Percentiles rank a stretch among this genome's conserved stretches.
phyloP scores from a whole-genome alignment of 2,329 filamentous ascomycete species.

The Fusarium avenaceum region DNA sequence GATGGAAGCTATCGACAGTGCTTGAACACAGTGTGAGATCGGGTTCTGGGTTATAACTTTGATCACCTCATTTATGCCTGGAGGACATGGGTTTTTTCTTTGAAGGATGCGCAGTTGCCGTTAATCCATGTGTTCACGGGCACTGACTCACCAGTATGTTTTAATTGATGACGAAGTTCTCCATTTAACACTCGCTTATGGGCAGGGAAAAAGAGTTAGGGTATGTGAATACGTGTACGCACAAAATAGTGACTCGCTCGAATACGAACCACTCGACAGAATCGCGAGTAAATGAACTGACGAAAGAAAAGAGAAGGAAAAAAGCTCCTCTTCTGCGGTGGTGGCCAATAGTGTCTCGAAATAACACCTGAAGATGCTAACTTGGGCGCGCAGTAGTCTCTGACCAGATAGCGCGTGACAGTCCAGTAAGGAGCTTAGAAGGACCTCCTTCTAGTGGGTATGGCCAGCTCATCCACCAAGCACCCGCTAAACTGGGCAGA shows the following conservation, averaged over 20 bases:
- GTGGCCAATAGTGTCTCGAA: constrained; percentile 39
- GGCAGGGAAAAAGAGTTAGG: constrained; percentile 22
- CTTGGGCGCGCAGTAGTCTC: constrained; percentile 45
- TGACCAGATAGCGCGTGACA: constrained; percentile 45
- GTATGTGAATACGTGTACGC: constrained; percentile 4
- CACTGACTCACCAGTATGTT: constrained; percentile 33
- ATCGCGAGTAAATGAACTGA: background rate
- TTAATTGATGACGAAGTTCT: constrained; percentile 41
- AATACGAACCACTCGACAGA: constrained; percentile 1
- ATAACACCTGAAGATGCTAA: constrained; percentile 40
- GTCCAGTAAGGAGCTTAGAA: constrained; percentile 42
- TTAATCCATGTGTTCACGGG: constrained; percentile 35
- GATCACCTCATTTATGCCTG: constrained; percentile 39
- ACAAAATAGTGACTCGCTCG: constrained; percentile 20
- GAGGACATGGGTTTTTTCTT: constrained; percentile 31
- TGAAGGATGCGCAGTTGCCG: constrained; percentile 35
- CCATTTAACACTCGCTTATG: constrained; percentile 31
- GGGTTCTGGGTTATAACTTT: constrained; percentile 10
- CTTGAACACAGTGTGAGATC: constrained; percentile 44
- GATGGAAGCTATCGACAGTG: constrained; percentile 30
- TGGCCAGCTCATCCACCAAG: constrained; percentile 36
- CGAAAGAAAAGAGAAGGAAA: constrained; percentile 5
- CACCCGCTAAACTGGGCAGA: constrained; percentile 14
- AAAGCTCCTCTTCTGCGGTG: constrained; percentile 14
- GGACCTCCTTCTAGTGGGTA: constrained; percentile 38